These are phyloP conservation scores for Trichophyton schoenleinii DNA, from an alignment of 2,329 filamentous ascomycete species.

Conservation along the genomic window DNA sequence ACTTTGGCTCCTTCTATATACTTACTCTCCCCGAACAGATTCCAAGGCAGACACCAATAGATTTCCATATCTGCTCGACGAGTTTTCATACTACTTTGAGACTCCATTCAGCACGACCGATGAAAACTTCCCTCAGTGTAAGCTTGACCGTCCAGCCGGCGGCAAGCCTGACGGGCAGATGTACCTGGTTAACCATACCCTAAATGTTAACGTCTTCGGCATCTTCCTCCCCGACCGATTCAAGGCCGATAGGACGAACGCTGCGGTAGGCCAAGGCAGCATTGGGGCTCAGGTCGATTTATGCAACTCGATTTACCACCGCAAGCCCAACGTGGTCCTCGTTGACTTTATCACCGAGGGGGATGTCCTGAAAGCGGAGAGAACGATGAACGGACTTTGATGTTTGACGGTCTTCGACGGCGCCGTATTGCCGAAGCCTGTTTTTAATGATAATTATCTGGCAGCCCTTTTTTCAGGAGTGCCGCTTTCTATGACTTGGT, in stretches of 20 bases:
- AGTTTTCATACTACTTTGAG: constrained; percentile 37
- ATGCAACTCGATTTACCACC: constrained; percentile 29
- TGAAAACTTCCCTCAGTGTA: constrained; percentile 31
- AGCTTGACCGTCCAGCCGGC: constrained; percentile 32
- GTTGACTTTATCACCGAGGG: constrained; percentile 37
- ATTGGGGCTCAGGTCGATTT: constrained; percentile 31
- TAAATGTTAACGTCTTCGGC: constrained; percentile 32
- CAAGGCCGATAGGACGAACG: constrained; percentile 31
- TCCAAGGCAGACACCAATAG: constrained; percentile 27
- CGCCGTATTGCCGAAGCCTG: background rate
- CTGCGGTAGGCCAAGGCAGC: constrained; percentile 30
- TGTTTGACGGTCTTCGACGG: background rate
- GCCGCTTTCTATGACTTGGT: background rate
- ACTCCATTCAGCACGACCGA: constrained; percentile 34
- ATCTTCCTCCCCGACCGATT: constrained; percentile 33
- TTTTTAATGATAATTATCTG: background rate
- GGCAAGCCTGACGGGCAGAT: constrained; percentile 29
- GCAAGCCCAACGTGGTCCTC: constrained; percentile 32
- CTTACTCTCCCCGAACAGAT: constrained; percentile 19
- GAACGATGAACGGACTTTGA: constrained; percentile 28
- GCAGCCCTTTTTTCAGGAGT: background rate
- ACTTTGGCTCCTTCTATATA: background rate
- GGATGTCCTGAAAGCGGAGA: constrained; percentile 31
- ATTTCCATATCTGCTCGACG: constrained; percentile 33
- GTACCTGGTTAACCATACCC: constrained; percentile 39